Percentiles rank a stretch among this genome's conserved stretches.
phyloP scores from a whole-genome alignment of 2,329 filamentous ascomycete species.

The Colletotrichum sp. region DNA sequence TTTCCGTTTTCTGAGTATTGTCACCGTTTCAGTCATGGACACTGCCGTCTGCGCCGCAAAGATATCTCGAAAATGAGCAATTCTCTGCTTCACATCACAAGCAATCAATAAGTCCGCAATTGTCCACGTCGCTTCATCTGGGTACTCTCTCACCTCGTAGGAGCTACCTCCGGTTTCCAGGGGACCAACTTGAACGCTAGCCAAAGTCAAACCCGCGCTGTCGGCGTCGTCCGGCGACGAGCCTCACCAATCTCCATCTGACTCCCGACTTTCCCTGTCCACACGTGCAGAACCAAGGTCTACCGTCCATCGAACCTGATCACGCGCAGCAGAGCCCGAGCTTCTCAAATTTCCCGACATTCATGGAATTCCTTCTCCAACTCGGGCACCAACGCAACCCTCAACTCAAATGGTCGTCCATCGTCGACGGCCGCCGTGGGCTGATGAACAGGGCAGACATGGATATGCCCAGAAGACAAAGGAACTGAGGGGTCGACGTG shows the following conservation, averaged over 20 bases:
- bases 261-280: not conserved
- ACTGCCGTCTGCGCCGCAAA: not conserved
- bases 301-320: not conserved
- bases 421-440: constrained; percentile 1
- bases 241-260: not conserved
- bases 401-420: not conserved
- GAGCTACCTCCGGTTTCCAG: not conserved
- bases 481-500: not conserved
- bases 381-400: constrained; percentile 15
- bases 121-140: not conserved
- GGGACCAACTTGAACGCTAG: not conserved
- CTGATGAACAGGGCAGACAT: not conserved
- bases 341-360: not conserved
- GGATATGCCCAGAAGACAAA: not conserved
- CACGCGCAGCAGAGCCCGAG: not conserved
- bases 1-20: not conserved
- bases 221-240: not conserved
- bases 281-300: constrained; percentile 1
- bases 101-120: not conserved
- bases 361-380: not conserved
- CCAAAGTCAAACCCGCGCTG: not conserved
- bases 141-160: not conserved
- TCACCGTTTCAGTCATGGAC: not conserved
- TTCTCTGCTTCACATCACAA: not conserved
- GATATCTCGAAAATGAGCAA: not conserved